Base-by-base conservation (phyloP, 192 early-diverging fungal species). In the Podila minutissima region DNA sequence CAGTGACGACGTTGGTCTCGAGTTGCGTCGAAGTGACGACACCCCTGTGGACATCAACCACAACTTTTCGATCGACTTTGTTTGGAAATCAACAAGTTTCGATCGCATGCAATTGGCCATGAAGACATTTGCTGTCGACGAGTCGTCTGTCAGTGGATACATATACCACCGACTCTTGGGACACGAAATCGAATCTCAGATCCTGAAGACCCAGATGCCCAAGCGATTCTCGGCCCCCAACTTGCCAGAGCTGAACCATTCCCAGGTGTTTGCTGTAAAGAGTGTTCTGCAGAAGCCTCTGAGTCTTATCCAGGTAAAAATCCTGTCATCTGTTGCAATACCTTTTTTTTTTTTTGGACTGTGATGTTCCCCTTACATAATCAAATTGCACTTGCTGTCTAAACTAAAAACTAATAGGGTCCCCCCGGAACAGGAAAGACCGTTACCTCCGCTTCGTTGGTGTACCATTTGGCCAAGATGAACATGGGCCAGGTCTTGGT, bases 391-490 rank as follows among this genome's bases (percentile, higher is more conserved):
- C 19, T 4, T 12, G 3, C 29, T 46, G 26, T 19, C 8, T 31
- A 28, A 1, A n/a, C 4, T 61, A 32, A 32, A 28, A 4, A n/a
- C 24, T 61, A 32, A 32, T 61, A 61, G 84, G 98, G 96, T 12
- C 95, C 95, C 10, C 95, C 95, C 0, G 97, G 98, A 65, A 99
- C 98, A 5, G 98, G 98, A 68, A 99, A 99, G 83, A 99, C 98
- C 0, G 97, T 99, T 4, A 99, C 97, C 0, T 96, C 95, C 1
- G 97, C 97, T 2, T 97, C 98, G 0, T 89, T 99, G 69, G 97
- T 99, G 6, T 99, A 99, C 74, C 97, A 99, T 74, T 84, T 99
- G 17, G 95, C 95, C 48, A 93, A 94, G 75, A 92, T 95, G 86
- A 95, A 94, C 79, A 84, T 87, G 64, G 93, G 93, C 15, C 96